Conservation (phyloP, 805 yeast genomes). For the Lachancea quebecensis region DNA sequence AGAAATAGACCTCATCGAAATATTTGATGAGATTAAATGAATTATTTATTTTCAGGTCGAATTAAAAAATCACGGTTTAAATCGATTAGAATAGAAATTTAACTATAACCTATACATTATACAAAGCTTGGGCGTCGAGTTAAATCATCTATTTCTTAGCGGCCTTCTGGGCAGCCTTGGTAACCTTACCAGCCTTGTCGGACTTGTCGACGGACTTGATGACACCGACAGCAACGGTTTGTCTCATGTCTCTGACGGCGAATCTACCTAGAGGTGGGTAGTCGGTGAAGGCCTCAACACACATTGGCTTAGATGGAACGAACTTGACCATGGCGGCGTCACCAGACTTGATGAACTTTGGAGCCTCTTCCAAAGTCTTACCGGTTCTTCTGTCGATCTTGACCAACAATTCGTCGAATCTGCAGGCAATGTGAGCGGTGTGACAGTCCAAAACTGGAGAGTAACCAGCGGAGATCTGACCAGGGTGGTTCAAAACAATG, state of each 20-base stretch:
- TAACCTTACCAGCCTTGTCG: constrained; percentile 83
- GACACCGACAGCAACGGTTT: constrained; percentile 99
- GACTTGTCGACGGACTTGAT: constrained; percentile 91
- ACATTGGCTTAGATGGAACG: constrained; percentile 85
- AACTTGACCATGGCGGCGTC: constrained; percentile 92
- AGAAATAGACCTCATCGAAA: no score
- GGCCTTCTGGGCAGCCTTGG: constrained; percentile 75
- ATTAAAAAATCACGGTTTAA: no score
- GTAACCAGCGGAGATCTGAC: constrained; percentile 88
- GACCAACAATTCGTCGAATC: constrained; percentile 69
- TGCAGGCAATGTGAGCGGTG: constrained; percentile 91
- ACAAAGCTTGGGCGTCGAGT: constrained; percentile 2
- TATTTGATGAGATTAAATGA: no score
- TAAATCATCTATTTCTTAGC: constrained; percentile 24
- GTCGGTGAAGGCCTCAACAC: constrained; percentile 90
- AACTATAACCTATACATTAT: constrained; percentile 2
- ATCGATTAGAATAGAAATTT: neutral
- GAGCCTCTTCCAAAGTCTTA: constrained; percentile 81
- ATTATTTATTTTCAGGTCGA: no score
- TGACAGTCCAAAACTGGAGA: constrained; percentile 88
- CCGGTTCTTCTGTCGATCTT: constrained; percentile 93
- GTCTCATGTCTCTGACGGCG: constrained; percentile 99
- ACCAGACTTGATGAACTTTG: constrained; percentile 93
- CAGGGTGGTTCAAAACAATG: constrained; percentile 84
- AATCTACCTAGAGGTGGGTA: constrained; percentile 98